Evolutionary conservation across 2,329 filamentous ascomycete species (phyloP).

Genomic region (Dactylonectria macrodidyma): DNA sequence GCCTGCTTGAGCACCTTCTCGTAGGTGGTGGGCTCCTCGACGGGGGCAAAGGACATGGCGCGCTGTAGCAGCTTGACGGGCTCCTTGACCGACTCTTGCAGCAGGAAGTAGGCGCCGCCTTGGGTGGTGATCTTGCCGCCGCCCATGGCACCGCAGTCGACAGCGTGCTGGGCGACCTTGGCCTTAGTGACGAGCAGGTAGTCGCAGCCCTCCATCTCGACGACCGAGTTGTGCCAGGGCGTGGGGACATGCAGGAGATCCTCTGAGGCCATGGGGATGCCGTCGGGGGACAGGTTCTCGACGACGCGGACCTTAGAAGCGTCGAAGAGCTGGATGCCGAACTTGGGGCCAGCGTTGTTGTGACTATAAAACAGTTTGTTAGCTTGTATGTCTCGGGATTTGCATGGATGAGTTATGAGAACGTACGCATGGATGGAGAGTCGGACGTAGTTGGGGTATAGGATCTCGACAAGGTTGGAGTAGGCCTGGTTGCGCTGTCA

Average conservation of each 20-base stretch:
- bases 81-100: not conserved
- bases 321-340: constrained; percentile 58
- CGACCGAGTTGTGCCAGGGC: constrained; percentile 60
- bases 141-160: constrained; percentile 2
- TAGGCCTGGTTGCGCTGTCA: constrained; percentile 61
- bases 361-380: constrained; percentile 41
- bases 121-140: not conserved
- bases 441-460: constrained; percentile 62
- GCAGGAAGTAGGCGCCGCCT: not conserved
- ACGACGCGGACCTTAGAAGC: constrained; percentile 50
- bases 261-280: constrained; percentile 32
- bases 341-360: constrained; percentile 58
- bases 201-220: constrained; percentile 43
- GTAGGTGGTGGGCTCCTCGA: not conserved
- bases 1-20: not conserved
- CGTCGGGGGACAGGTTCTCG: constrained; percentile 49
- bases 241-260: constrained; percentile 56
- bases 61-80: not conserved
- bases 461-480: constrained; percentile 62
- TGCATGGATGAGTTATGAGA: not conserved
- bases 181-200: constrained; percentile 43
- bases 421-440: constrained; percentile 63
- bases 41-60: not conserved
- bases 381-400: no score
- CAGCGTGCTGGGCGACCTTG: constrained; percentile 32